Conservation (phyloP, 2,329 filamentous ascomycete species). For the Neofusicoccum laricinum region DNA sequence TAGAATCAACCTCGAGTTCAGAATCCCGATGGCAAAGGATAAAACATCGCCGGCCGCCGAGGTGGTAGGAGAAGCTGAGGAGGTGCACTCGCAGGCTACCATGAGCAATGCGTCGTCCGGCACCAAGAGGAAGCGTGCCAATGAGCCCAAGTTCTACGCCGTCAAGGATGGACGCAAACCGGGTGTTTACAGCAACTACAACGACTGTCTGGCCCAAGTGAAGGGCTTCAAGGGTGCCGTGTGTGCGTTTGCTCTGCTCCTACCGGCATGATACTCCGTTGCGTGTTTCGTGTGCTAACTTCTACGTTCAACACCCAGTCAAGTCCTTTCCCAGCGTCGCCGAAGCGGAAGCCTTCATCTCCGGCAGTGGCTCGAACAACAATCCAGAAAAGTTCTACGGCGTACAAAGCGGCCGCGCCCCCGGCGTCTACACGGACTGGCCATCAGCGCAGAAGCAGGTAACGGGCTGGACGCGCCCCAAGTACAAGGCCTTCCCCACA, state of each 20-base stretch:
- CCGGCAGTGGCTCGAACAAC: background rate
- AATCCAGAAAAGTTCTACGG: conserved; percentile 53
- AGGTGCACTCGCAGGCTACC: conserved; percentile 22
- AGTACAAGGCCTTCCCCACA: conserved; percentile 50
- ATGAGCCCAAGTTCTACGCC: conserved; percentile 59
- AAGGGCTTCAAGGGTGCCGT: conserved; percentile 54
- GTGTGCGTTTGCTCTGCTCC: conserved; percentile 26
- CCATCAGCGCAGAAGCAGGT: conserved; percentile 69
- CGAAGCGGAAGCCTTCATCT: conserved; percentile 75
- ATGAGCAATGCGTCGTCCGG: conserved; percentile 37
- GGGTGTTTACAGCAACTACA: conserved; percentile 63
- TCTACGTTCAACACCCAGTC: conserved; percentile 49
- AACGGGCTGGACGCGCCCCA: conserved; percentile 65
- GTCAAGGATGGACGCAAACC: conserved; percentile 59
- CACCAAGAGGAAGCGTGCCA: conserved; percentile 55
- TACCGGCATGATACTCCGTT: background rate
- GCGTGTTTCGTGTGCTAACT: conserved; percentile 6
- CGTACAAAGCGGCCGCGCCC: conserved; percentile 56
- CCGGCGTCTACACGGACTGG: conserved; percentile 67
- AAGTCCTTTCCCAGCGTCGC: conserved; percentile 72
- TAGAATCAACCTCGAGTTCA: background rate
- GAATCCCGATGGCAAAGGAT: background rate
- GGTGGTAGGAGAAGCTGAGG: conserved; percentile 4
- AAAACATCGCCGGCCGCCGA: background rate
- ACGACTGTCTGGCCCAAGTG: conserved; percentile 60